A percentile compares a stretch with the other conserved stretches of the same genome.
These are phyloP conservation scores for Chaetomidium leptoderma DNA, from an alignment of 495 filamentous ascomycete species.

Conservation along the genomic window DNA sequence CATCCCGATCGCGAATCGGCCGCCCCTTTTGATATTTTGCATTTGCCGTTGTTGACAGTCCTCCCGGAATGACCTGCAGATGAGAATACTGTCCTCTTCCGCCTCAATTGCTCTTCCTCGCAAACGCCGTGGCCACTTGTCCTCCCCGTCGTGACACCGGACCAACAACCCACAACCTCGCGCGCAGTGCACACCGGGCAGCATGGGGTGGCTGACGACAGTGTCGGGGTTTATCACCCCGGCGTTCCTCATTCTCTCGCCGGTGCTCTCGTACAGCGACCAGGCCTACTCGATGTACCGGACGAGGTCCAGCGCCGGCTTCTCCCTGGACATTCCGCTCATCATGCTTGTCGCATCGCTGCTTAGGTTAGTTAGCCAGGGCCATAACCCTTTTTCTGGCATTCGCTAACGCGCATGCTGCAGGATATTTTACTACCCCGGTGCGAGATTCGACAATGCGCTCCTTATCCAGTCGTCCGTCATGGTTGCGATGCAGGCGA, in stretches of 20 bases:
- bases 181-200: conserved; percentile 32
- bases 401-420: conserved; percentile 16
- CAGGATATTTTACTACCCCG: conserved; percentile 93
- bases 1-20: not conserved
- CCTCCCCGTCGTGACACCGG: not conserved
- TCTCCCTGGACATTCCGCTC: conserved; percentile 81
- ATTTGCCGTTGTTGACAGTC: not conserved
- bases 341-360: conserved; percentile 97
- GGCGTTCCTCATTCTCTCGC: conserved; percentile 68
- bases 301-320: conserved; percentile 76
- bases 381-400: not conserved
- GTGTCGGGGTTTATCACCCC: conserved; percentile 51
- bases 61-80: not conserved
- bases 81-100: not conserved
- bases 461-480: conserved; percentile 81
- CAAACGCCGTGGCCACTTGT: not conserved
- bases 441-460: conserved; percentile 72
- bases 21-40: not conserved
- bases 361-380: conserved; percentile 59
- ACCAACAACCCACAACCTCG: not conserved
- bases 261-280: conserved; percentile 82
- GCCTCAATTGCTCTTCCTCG: not conserved
- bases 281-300: conserved; percentile 88
- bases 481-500: conserved; percentile 77
- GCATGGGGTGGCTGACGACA: conserved; percentile 41